A percentile compares a stretch with the other conserved stretches of the same genome.
Evolutionary conservation across 2,329 filamentous ascomycete genomes (phyloP).

Genomic region (Paracamarosporium sp.): DNA sequence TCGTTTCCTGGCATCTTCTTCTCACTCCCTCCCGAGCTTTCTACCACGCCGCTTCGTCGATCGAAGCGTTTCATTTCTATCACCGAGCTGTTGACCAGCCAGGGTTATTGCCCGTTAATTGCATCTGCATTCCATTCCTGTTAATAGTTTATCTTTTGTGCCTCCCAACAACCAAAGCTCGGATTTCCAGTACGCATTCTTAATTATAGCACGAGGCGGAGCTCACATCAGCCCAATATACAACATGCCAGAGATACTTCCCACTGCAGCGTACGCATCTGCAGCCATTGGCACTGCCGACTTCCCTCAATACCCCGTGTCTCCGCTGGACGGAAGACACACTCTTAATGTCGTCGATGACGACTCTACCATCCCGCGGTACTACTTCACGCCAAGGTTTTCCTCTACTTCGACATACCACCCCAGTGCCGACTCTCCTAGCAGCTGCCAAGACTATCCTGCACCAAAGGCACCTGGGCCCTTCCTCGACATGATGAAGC

Average conservation of each 20-base stretch:
- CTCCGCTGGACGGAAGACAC: conserved; percentile 65
- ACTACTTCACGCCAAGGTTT: conserved; percentile 48
- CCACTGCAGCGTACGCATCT: conserved; percentile 57
- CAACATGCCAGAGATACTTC: conserved; percentile 54
- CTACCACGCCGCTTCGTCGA: conserved; percentile 50
- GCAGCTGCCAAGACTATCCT: conserved; percentile 67
- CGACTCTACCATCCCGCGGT: conserved; percentile 37
- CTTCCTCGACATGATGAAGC: conserved; percentile 58
- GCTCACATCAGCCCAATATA: conserved; percentile 47
- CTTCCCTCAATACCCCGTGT: conserved; percentile 32
- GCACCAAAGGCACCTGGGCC: conserved; percentile 67
- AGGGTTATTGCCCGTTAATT: conserved; percentile 48
- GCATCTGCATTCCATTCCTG: conserved; percentile 24
- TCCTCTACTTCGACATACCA: conserved; percentile 38
- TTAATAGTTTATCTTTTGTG: conserved; percentile 31
- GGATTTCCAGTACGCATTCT: conserved; percentile 38
- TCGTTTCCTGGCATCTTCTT: conserved; percentile 43
- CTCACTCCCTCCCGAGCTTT: conserved; percentile 36
- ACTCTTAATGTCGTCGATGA: conserved; percentile 69
- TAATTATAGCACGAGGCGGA: conserved; percentile 46
- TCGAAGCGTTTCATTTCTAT: conserved; percentile 50
- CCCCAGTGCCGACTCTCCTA: conserved; percentile 49
- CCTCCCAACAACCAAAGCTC: conserved; percentile 27
- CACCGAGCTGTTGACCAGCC: conserved; percentile 54
- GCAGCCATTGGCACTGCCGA: conserved; percentile 32